phyloP scores from a whole-genome alignment of 2,329 filamentous ascomycete genomes.

The Pseudogymnoascus sp. region DNA sequence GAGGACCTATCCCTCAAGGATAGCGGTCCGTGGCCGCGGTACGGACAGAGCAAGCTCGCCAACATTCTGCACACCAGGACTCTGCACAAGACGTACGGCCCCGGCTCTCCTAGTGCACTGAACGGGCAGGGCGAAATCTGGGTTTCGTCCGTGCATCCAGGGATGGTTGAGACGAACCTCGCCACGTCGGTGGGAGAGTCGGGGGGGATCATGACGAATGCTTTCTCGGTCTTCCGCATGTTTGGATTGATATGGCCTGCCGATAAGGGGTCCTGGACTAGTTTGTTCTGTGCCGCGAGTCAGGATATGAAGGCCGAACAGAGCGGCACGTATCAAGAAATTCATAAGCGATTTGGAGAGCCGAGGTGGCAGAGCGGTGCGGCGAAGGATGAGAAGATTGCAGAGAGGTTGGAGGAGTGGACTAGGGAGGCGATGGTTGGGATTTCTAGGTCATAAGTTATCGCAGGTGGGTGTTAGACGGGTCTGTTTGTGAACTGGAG shows the following conservation, averaged over 20 bases:
- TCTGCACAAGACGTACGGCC: constrained; percentile 30
- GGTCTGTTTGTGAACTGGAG: neutral
- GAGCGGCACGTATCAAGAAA: constrained; percentile 31
- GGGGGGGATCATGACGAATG: constrained; percentile 12
- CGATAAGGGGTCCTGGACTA: constrained; percentile 32
- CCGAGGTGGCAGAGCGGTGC: constrained; percentile 28
- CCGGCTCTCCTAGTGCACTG: constrained; percentile 23
- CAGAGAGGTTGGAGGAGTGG: constrained; percentile 31
- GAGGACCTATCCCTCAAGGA: constrained; percentile 25
- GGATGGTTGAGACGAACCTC: constrained; percentile 20
- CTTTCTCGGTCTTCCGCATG: constrained; percentile 16
- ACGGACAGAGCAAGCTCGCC: constrained; percentile 41
- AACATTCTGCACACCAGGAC: constrained; percentile 37
- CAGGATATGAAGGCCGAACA: constrained; percentile 32
- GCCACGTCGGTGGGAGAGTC: constrained; percentile 16
- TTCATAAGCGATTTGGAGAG: constrained; percentile 26
- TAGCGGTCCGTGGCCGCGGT: constrained; percentile 31
- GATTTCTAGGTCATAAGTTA: constrained; percentile 11
- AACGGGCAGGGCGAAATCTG: constrained; percentile 33
- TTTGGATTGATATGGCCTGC: constrained; percentile 23
- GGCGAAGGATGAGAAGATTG: constrained; percentile 30
- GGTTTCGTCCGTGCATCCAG: constrained; percentile 30
- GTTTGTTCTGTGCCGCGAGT: constrained; percentile 32
- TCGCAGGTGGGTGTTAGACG: neutral
- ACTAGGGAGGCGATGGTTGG: constrained; percentile 26